Percentiles rank a stretch among this genome's conserved stretches.
Evolutionary conservation across 306 rosid genomes (phyloP).

Genomic region (Cajanus cajan): DNA sequence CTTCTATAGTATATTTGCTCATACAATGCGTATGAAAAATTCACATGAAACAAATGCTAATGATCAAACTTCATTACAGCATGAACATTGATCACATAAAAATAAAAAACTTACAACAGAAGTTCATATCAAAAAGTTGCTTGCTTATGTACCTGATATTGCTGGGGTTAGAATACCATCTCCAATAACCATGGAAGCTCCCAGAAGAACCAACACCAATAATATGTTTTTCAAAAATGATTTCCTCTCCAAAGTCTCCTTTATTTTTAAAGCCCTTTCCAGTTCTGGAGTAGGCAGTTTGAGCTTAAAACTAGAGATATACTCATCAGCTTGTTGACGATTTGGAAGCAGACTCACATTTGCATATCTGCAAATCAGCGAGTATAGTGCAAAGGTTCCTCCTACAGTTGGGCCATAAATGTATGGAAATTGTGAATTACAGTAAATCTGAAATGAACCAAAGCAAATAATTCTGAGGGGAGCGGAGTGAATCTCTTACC

Average conservation of each 20-base stretch:
- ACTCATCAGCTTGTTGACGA: conserved; percentile 90
- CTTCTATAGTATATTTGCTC: background rate
- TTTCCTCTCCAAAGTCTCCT: conserved; percentile 71
- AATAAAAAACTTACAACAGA: background rate
- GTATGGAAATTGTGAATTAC: background rate
- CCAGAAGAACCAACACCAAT: conserved; percentile 82
- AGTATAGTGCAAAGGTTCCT: conserved; percentile 96
- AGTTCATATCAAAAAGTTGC: background rate
- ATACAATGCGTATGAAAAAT: background rate
- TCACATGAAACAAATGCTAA: background rate
- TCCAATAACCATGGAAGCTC: conserved; percentile 96
- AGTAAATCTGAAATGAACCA: conserved; percentile 19
- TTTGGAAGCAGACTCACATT: conserved; percentile 81
- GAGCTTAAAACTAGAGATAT: conserved; percentile 85
- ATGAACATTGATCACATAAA: background rate
- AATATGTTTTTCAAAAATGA: conserved; percentile 57
- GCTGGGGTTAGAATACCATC: conserved; percentile 98
- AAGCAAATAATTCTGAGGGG: conserved; percentile 2
- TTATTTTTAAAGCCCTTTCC: conserved; percentile 80
- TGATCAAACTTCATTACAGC: background rate
- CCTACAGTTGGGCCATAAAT: conserved; percentile 55
- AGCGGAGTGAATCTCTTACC: conserved; percentile 46
- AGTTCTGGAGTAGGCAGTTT: conserved; percentile 91
- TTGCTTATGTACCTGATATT: conserved; percentile 70
- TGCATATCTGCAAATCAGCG: conserved; percentile 94